Conservation (phyloP, 1,284 basidiomycete genomes). For the Ceratobasidium sp. region DNA sequence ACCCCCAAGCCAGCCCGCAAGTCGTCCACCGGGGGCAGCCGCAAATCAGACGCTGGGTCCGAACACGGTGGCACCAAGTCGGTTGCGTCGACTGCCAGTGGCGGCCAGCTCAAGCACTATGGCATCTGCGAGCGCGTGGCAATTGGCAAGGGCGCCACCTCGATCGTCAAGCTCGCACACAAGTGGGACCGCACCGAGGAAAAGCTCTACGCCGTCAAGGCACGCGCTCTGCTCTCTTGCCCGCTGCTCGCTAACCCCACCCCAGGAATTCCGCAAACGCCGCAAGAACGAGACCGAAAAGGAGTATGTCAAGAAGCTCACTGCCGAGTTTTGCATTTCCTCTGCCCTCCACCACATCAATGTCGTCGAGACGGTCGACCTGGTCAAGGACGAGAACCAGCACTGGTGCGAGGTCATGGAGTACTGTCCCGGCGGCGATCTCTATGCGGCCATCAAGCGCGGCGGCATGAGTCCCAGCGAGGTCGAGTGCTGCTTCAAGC, state of each 20-base stretch:
- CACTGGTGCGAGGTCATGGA: slow-evolving; percentile 99
- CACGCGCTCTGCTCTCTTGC: slow-evolving; percentile 50
- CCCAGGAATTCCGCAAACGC: slow-evolving; percentile 94
- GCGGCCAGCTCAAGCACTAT: slow-evolving; percentile 83
- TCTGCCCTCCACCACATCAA: slow-evolving; percentile 97
- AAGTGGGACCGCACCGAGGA: slow-evolving; percentile 98
- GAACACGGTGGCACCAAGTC: slow-evolving; percentile 58
- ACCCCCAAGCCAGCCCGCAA: slow-evolving; percentile 74
- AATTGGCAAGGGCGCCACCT: slow-evolving; percentile 97
- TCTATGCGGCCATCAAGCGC: slow-evolving; percentile 98
- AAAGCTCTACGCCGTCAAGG: slow-evolving; percentile 99
- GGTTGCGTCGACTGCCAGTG: slow-evolving; percentile 61
- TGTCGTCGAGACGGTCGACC: slow-evolving; percentile 97
- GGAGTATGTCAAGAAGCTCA: slow-evolving; percentile 99
- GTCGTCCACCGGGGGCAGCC: slow-evolving; percentile 67
- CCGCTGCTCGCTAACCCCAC: not conserved
- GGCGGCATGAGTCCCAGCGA: slow-evolving; percentile 93
- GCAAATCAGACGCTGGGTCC: slow-evolving; percentile 65
- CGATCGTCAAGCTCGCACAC: slow-evolving; percentile 94
- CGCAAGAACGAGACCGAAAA: slow-evolving; percentile 98
- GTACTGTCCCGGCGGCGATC: slow-evolving; percentile 95
- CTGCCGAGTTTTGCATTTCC: slow-evolving; percentile 98
- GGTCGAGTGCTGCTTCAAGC: slow-evolving; percentile 98
- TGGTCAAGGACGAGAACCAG: slow-evolving; percentile 94
- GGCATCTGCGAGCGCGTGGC: slow-evolving; percentile 96